Base-by-base conservation (phyloP, 179 eudicot genomes). In the Beta macrorhiza region DNA sequence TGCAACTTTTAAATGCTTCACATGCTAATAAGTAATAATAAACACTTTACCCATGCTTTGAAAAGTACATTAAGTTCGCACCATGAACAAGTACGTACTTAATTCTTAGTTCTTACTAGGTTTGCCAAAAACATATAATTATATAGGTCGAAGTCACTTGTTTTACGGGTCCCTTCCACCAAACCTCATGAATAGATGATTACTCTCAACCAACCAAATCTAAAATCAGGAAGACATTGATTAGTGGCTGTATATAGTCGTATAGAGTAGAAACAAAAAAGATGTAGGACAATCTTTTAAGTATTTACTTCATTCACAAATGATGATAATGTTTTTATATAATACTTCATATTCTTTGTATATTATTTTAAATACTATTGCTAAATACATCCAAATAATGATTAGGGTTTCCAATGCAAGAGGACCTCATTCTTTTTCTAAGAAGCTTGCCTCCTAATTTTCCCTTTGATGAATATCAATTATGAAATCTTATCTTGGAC, bases 141-240 rank as follows among this genome's bases (percentile, higher is more conserved):
- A 20, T 45, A n/a, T 37, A 52, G 10, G 56, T 25, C 11, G 11
- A 45, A 72, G 53, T 32, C 62, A 10, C 64, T 64, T 0, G 8
- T 42, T 64, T 13, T 17, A 15, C 7, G 61, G 64, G 55, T 76
- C 68, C 79, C 68, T n/a, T 61, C 78, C 67, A 58, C 78, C 67
- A 75, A 75, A 75, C 67, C 67, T 56, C 56, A 61, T 76, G 19
- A 76, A 59, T 61, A 14, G 42, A 47, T 42, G 56, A 61, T 9
- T 76, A 69, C 69, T 20, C 67, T 45, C 69, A 61, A 58, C 69
- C 70, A 59, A 72, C 59, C 76, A 72, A 72, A 72, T 72, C 75
- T 69, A 7, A 19, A 71, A 71, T 71, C 49, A 71, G 17, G 37
- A 71, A 71, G 17, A 47, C 78, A 75, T 16, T 42, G 10, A 32